Evolutionary conservation across 1,284 basidiomycete species (phyloP).

Genomic region (Microbotryum lychnidis-dioicae): DNA sequence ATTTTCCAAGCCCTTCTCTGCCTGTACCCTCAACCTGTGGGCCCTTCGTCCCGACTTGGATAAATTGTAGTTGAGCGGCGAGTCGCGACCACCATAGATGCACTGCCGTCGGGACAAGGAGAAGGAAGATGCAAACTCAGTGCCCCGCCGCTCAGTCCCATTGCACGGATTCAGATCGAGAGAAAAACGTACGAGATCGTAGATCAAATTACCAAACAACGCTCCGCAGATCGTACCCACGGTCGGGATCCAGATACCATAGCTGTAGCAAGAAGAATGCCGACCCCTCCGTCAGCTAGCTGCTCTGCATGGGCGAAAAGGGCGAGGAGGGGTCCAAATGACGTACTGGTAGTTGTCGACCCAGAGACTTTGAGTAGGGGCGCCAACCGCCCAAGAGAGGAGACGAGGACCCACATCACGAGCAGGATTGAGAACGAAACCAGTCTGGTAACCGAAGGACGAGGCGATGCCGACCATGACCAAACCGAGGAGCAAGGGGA

Average conservation of each 20-base stretch:
- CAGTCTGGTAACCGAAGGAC: conserved; percentile 9
- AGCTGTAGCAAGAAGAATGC: neutral
- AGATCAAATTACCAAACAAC: conserved; percentile 36
- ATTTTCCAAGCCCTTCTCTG: no score
- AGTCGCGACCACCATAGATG: no score
- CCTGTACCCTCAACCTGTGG: no score
- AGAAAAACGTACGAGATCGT: conserved; percentile 34
- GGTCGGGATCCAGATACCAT: conserved; percentile 4
- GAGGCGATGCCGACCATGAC: conserved; percentile 12
- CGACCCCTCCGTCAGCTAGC: neutral
- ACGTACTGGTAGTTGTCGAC: conserved; percentile 2
- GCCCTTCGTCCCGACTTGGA: no score
- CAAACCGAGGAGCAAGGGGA: conserved; percentile 11
- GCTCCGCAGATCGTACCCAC: conserved; percentile 37
- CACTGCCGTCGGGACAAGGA: no score
- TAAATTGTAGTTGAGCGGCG: no score
- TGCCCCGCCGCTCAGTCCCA: no score
- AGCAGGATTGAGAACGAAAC: conserved; percentile 57
- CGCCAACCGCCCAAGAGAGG: conserved; percentile 43
- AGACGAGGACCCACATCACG: conserved; percentile 57
- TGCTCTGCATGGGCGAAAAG: neutral
- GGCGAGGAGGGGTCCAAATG: neutral
- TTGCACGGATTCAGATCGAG: no score
- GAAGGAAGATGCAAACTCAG: no score
- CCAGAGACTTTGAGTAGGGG: neutral